Evolutionary conservation across 768 basidiomycete species (phyloP).

Genomic region (Strobilomyces confusus): DNA sequence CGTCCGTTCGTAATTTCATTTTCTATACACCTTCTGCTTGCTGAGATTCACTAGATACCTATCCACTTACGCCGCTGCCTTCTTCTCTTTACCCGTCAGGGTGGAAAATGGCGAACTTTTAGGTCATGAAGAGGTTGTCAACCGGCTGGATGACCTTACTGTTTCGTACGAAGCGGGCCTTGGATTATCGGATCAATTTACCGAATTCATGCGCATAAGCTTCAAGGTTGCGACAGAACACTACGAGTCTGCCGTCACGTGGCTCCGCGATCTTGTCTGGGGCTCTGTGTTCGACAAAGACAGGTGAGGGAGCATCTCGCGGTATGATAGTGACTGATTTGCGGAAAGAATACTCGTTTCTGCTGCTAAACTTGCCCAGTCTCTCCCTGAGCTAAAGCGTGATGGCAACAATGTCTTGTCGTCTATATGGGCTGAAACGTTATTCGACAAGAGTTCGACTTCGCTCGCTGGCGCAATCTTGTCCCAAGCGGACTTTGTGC

Average conservation of each 20-base stretch:
- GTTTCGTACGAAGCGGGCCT: constrained; percentile 77
- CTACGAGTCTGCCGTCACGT: constrained; percentile 79
- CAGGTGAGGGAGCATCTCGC: constrained; percentile 42
- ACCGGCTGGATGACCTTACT: constrained; percentile 86
- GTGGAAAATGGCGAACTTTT: constrained; percentile 65
- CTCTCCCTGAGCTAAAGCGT: constrained; percentile 87
- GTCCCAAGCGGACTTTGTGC: constrained; percentile 74
- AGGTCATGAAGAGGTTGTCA: constrained; percentile 85
- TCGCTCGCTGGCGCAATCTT: constrained; percentile 65
- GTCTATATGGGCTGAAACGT: constrained; percentile 62
- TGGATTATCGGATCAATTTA: constrained; percentile 61
- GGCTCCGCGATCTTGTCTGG: constrained; percentile 82
- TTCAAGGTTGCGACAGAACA: constrained; percentile 81
- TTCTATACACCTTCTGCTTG: neutral
- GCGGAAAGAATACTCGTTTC: constrained; percentile 68
- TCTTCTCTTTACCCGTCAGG: constrained; percentile 85
- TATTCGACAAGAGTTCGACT: constrained; percentile 69
- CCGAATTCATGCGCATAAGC: constrained; percentile 68
- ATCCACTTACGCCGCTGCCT: constrained; percentile 71
- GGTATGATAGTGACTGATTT: neutral
- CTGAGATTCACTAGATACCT: constrained; percentile 52
- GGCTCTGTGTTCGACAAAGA: constrained; percentile 74
- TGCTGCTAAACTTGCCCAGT: constrained; percentile 85
- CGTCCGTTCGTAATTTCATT: constrained; percentile 51
- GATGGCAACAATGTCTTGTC: constrained; percentile 78